Percentiles rank a stretch among this genome's conserved stretches.
Conservation (phyloP, 306 rosid species). For the Rosa lucieae region DNA sequence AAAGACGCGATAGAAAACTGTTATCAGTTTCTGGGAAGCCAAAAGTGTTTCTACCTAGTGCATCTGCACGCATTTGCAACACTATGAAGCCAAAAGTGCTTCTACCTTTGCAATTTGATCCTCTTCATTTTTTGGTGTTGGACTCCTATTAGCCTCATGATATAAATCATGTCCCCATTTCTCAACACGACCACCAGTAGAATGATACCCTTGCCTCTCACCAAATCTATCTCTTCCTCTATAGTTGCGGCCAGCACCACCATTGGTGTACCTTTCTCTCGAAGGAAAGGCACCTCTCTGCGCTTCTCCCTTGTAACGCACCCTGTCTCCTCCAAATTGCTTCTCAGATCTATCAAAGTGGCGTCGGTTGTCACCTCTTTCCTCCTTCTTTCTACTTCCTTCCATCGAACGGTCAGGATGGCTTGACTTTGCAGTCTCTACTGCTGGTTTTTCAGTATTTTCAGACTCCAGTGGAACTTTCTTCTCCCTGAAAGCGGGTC, state of each 20-base stretch:
- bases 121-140: constrained; percentile 82
- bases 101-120: constrained; percentile 94
- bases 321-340: constrained; percentile 44
- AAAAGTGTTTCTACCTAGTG: constrained; percentile 8
- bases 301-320: constrained; percentile 42
- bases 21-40: constrained; percentile 35
- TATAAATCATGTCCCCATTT: constrained; percentile 93
- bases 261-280: constrained; percentile 56
- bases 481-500: constrained; percentile 88
- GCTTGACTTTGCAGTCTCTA: constrained; percentile 42
- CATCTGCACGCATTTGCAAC: not conserved
- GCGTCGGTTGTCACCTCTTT: constrained; percentile 49
- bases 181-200: constrained; percentile 50
- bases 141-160: constrained; percentile 69
- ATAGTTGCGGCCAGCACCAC: constrained; percentile 39
- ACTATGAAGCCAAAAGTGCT: constrained; percentile 75
- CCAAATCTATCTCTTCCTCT: constrained; percentile 60
- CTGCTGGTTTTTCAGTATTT: constrained; percentile 39
- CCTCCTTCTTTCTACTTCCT: constrained; percentile 64
- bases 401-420: constrained; percentile 39
- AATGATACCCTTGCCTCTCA: constrained; percentile 51
- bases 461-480: constrained; percentile 52
- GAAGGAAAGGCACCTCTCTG: constrained; percentile 52
- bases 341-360: constrained; percentile 51
- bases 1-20: not conserved